Evolutionary conservation across 1,139 yeast genomes (phyloP), one percentile per base, ranked within the genome.

Genomic region (Zhuliangozyma blackwelliae): DNA sequence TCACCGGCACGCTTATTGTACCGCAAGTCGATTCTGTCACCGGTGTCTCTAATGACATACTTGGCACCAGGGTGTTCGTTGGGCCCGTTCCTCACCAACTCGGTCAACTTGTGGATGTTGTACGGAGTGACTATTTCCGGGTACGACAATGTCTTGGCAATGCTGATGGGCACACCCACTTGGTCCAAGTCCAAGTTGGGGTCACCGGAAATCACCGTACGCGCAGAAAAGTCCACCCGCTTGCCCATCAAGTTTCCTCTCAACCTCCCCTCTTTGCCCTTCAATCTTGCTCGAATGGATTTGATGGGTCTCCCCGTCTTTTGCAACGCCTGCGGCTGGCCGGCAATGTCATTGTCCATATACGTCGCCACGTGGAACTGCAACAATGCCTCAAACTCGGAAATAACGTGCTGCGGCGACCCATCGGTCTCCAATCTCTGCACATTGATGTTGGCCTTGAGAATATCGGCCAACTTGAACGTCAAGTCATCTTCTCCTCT

Each of bases 281-380:
- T 94, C 51, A 94, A 75, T 71, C 99, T 88, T 21, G 99, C 98
- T 68, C 99, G 82, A 51, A 94, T 94, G 33, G 97, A 88, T 62
- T 92, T 94, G 47, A 94, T 95, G 7, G 99, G 98, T 67, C 98
- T 86, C 40, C 98, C 99, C 35, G 97, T 88, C 64, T 94, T 94
- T 60, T 94, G 99, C 47, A 92, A 76, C 29, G 99, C 98, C 63
- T 92, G 98, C 0, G 98, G 99, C 65, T 92, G 98, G 45, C 99
- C 98, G n/a, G 98, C 98, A 65, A 92, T 92, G 68, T 92, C 98
- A 59, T 92, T 92, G 66, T 92, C 98, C 99, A 92, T 92, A 61
- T 92, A 92, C 1, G 99, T 92, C n/a, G 99, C 98, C 35, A 94
- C 97, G 55, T 92, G 98, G 63, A 89, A 94, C 58, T 94, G 99